phyloP scores from a whole-genome alignment of 345 rosid species.

The Dovyalis caffra region DNA sequence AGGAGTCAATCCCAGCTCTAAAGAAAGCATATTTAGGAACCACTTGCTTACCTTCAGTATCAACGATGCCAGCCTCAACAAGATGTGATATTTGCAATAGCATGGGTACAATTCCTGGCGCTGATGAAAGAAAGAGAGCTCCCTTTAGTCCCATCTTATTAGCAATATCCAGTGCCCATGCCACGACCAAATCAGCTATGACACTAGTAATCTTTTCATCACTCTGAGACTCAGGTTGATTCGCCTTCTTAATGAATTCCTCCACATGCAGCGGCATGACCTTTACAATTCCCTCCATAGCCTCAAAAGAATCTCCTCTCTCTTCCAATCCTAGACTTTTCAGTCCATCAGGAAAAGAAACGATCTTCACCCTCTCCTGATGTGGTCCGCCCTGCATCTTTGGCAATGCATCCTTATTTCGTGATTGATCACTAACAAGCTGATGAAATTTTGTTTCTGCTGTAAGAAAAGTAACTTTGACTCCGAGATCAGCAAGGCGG shows the following conservation, averaged over 20 bases:
- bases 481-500: conserved; percentile 8
- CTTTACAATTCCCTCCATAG: neutral
- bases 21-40: neutral
- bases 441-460: neutral
- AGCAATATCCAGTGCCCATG: conserved; percentile 30
- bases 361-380: neutral
- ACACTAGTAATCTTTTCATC: conserved; percentile 20
- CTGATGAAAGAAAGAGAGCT: neutral
- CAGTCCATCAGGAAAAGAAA: conserved; percentile 30
- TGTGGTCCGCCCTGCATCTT: neutral
- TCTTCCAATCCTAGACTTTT: neutral
- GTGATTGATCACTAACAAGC: neutral
- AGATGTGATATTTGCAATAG: conserved; percentile 12
- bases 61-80: conserved; percentile 25
- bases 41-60: conserved; percentile 9
- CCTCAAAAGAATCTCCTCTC: neutral
- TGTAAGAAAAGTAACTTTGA: conserved; percentile 24
- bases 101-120: conserved; percentile 21
- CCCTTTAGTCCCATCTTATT: conserved; percentile 11
- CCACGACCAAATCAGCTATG: conserved; percentile 18
- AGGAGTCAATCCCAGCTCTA: neutral
- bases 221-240: neutral
- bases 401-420: neutral
- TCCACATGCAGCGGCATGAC: conserved; percentile 28
- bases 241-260: conserved; percentile 19